phyloP scores from a whole-genome alignment of 306 rosid genomes.

The Astragalus membranaceus region DNA sequence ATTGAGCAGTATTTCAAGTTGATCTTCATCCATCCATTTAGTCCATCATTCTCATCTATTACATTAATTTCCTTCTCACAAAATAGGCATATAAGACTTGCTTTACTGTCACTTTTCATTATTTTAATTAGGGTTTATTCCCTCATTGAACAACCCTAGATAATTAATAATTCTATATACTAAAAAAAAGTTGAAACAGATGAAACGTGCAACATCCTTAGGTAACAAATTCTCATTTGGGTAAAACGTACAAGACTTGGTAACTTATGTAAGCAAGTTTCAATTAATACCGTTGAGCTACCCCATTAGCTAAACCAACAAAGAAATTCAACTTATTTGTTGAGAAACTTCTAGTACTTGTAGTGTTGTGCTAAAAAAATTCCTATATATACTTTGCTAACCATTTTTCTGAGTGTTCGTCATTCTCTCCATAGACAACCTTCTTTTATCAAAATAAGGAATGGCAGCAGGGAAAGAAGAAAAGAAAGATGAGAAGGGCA shows the following conservation, averaged over 20 bases:
- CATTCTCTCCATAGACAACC: background rate
- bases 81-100: background rate
- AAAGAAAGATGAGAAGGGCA: slow-evolving; percentile 18
- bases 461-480: slow-evolving; percentile 44
- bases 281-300: slow-evolving; percentile 22
- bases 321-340: background rate
- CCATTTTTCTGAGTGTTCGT: background rate
- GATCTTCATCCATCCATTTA: too few relatives aligned
- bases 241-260: slow-evolving; percentile 1
- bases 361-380: background rate
- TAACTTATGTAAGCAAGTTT: slow-evolving; percentile 8
- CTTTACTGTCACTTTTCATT: background rate
- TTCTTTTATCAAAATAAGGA: background rate
- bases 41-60: too few relatives aligned
- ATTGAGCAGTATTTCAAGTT: too few relatives aligned
- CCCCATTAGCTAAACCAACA: slow-evolving; percentile 21
- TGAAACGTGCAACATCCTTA: background rate
- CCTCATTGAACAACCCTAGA: background rate
- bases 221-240: background rate
- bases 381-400: background rate
- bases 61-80: background rate
- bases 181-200: background rate
- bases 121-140: background rate
- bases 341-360: background rate
- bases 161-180: background rate